Base-by-base conservation (phyloP, 2,329 filamentous ascomycete genomes). In the Aspergillus quadricinctus region DNA sequence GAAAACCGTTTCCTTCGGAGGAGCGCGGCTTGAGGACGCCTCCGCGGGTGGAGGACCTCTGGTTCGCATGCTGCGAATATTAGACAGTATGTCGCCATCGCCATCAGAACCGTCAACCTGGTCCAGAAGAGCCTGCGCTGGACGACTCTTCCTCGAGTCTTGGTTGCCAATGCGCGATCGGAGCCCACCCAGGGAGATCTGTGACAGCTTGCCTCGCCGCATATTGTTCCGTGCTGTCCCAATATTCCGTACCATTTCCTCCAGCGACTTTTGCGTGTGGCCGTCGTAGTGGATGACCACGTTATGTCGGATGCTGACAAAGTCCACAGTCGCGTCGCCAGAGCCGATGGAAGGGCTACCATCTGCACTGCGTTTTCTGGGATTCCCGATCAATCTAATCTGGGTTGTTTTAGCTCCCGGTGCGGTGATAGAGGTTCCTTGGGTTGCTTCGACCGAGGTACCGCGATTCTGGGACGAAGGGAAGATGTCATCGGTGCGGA, bases 281-380 rank as follows among this genome's bases (percentile, higher is more conserved):
- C 88, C 90, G 69, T 97, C 92, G 70, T 97, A 97, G 73, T 91
- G 92, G n/a, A 97, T 89, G 43, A 94, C 87, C 49, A 93, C 87
- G 80, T 90, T 88, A 56, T 82, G 87, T 62, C 88, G 84, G 3
- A 85, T 86, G 54, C 89, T 85, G 69, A 88, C 88, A 59, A 85
- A 83, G n/a, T 8, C 43, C 11, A 65, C 60, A 28, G 66, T 63
- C 19, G 62, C 66, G 9, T 74, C 66, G 7, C 55, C 62, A 1
- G 72, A 73, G 10, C 67, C 63, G 31, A 72, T 55, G 1, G 72
- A 76, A 6, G 66, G 60, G 14, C 61, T 64, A 23, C 72, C 66
- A 45, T 73, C 70, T 11, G 68, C 63, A 35, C 69, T 69, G 19
- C 70, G 72, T 56, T 75, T 77, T 27, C 72, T 70, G 49, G 65